Conservation (phyloP, 768 basidiomycete genomes). For the Mycena epipterygia region DNA sequence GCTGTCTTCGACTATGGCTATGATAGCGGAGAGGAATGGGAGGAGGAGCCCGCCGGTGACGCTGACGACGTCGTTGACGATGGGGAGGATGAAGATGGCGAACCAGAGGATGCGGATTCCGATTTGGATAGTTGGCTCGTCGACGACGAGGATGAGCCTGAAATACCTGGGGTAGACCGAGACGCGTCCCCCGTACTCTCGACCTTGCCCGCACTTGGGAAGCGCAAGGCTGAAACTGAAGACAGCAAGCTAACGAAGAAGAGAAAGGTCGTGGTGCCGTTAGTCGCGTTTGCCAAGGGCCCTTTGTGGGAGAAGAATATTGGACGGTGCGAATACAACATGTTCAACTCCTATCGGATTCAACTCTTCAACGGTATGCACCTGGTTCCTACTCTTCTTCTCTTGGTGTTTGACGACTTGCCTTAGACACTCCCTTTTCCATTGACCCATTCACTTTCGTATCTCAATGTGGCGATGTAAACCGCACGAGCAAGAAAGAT, state of each 20-base stretch:
- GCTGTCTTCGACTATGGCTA: conserved; percentile 89
- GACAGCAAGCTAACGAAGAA: conserved; percentile 73
- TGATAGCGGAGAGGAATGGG: conserved; percentile 98
- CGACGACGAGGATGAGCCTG: conserved; percentile 75
- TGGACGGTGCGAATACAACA: conserved; percentile 75
- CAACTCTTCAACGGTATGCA: conserved; percentile 86
- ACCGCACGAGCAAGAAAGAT: conserved; percentile 46
- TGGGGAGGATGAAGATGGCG: conserved; percentile 72
- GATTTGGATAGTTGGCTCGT: conserved; percentile 87
- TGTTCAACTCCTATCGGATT: conserved; percentile 81
- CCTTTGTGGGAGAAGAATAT: conserved; percentile 84
- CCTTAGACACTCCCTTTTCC: conserved; percentile 76
- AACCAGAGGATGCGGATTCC: conserved; percentile 74
- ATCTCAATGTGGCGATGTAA: conserved; percentile 61
- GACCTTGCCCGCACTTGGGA: conserved; percentile 48
- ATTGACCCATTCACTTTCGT: conserved; percentile 86
- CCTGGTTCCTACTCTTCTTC: conserved; percentile 1
- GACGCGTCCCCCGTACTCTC: conserved; percentile 27
- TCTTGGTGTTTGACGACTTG: conserved; percentile 14
- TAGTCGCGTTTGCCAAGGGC: conserved; percentile 87
- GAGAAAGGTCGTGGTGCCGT: conserved; percentile 80
- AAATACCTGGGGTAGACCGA: conserved; percentile 38
- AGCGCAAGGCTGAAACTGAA: conserved; percentile 74
- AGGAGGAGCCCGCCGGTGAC: conserved; percentile 85
- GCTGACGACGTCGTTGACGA: conserved; percentile 85